Evolutionary conservation across 768 basidiomycete genomes (phyloP).

Genomic region (Lactarius akahatsu): DNA sequence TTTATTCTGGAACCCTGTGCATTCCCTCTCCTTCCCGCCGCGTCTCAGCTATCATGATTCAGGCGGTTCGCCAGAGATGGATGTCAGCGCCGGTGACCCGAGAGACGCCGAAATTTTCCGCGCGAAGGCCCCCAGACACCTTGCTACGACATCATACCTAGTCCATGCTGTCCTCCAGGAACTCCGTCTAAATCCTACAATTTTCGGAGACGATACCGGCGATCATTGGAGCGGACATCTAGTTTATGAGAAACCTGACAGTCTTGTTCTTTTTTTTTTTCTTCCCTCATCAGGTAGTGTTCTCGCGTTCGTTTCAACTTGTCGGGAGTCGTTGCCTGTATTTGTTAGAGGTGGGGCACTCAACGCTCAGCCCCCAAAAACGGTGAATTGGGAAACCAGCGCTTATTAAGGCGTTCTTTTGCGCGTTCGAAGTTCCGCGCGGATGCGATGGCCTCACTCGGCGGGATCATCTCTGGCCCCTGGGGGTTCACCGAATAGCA

Average conservation of each 20-base stretch:
- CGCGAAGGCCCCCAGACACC: constrained; percentile 14
- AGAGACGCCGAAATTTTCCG: constrained; percentile 14
- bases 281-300: neutral
- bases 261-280: neutral
- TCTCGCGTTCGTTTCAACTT: neutral
- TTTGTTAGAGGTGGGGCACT: too few species aligned
- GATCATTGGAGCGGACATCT: too few species aligned
- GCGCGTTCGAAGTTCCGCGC: neutral
- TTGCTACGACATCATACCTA: constrained; percentile 17
- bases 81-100: constrained; percentile 16
- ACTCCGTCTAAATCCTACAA: constrained; percentile 13
- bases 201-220: neutral
- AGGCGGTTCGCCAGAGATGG: constrained; percentile 20
- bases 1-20: neutral
- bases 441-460: neutral
- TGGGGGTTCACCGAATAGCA: neutral
- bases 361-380: too few species aligned
- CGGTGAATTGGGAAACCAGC: too few species aligned
- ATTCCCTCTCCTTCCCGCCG: neutral
- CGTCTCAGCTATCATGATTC: neutral
- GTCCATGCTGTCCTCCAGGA: neutral
- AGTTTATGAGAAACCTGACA: neutral
- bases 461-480: neutral
- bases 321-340: neutral
- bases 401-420: too few species aligned